A percentile compares a stretch with the other conserved stretches of the same genome.
phyloP scores from a whole-genome alignment of 2,329 filamentous ascomycete genomes.

The Fusarium proliferatum region DNA sequence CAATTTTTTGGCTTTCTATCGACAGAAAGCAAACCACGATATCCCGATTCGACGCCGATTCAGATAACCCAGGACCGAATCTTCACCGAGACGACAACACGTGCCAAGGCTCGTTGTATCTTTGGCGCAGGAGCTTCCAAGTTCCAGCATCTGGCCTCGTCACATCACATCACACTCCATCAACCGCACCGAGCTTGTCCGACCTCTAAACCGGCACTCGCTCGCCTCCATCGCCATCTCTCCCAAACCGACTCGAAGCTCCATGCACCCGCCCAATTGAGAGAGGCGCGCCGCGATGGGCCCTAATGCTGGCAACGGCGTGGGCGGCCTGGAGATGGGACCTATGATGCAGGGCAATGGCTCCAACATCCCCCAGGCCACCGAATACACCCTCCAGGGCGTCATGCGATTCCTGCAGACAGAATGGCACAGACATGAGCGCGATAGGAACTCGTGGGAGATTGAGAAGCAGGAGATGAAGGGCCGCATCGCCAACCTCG shows the following conservation, averaged over 20 bases:
- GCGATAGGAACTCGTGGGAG: constrained; percentile 98
- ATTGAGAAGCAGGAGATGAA: constrained; percentile 99
- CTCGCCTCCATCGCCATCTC: constrained; percentile 29
- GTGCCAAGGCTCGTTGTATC: constrained; percentile 26
- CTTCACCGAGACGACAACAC: constrained; percentile 16
- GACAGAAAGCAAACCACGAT: neutral
- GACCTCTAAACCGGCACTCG: constrained; percentile 31
- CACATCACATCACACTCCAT: constrained; percentile 24
- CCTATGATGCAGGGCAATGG: constrained; percentile 59
- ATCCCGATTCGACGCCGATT: constrained; percentile 7
- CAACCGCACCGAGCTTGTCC: constrained; percentile 38
- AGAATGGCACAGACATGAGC: constrained; percentile 98
- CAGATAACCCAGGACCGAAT: neutral
- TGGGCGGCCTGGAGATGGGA: constrained; percentile 59
- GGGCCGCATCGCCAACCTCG: constrained; percentile 91
- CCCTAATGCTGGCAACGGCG: constrained; percentile 58
- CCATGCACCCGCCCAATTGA: constrained; percentile 53
- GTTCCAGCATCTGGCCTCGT: constrained; percentile 11
- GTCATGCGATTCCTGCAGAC: constrained; percentile 99
- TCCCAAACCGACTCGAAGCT: constrained; percentile 45
- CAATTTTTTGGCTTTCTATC: constrained; percentile 11
- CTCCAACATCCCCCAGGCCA: constrained; percentile 66
- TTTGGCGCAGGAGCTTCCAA: constrained; percentile 25
- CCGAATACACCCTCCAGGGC: constrained; percentile 74
- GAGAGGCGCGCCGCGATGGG: constrained; percentile 54